Base-by-base conservation (phyloP, 495 filamentous ascomycete species). In the Talaromyces ruber region DNA sequence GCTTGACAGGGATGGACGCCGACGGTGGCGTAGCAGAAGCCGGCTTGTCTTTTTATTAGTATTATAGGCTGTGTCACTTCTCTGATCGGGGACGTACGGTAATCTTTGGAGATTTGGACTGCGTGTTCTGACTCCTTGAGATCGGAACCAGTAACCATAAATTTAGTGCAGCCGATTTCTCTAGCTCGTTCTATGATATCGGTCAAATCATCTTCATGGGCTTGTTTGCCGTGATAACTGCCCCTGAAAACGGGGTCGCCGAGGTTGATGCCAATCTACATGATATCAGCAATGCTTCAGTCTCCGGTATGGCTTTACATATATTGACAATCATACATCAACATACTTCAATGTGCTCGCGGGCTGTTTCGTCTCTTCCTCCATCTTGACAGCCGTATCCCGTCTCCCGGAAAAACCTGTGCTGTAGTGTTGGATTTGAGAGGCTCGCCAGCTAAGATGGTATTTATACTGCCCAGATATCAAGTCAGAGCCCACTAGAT, bases 121-220 rank as follows among this genome's bases (percentile, higher is more conserved):
- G 92, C 94, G 65, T 87, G 79, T 50, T 81, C 72, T 1, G 90
- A 93, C 67, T 92, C 89, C 47, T 83, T 79, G 45, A 98, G 82
- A 67, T 92, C 88, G 0, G 89, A 93, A n/a, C 94, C 94, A 2
- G 94, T 98, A 8, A 97, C 85, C 79, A 98, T 92, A 64, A 98
- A 84, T 65, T 96, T 97, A 32, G 78, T 71, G 69, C 92, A 96
- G 30, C 94, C 95, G 1, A 85, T 84, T 57, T 88, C 83, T 21
- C 80, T 68, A 4, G 91, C 92, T 54, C 94, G 82, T 62, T 87
- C 78, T 4, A 98, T 71, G 11, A 98, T 90, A 57, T 84, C 85
- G 6, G 81, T 72, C 5, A 96, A 78, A 70, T 98, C 94, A 65
- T 88, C 81, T 18, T 87, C 86, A 68, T 98, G 94, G 11, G 81